Conservation (phyloP, 2,329 filamentous ascomycete species). For the Amphichorda felina region DNA sequence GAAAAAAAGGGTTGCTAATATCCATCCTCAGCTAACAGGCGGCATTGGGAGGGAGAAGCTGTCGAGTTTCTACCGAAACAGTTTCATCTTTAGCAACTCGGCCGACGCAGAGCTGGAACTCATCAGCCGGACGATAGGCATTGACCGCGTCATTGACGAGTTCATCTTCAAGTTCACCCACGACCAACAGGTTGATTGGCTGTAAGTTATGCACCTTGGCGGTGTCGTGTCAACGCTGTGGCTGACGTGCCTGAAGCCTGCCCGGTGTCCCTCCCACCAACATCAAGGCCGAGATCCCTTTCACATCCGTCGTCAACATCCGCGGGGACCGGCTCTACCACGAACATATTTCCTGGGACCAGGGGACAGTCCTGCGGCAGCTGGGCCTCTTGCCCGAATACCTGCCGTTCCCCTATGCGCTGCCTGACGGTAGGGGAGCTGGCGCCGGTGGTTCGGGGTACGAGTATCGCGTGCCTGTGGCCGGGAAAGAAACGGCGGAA, state of each 20-base stretch:
- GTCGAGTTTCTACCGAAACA: constrained; percentile 56
- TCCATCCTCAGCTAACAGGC: constrained; percentile 38
- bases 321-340: constrained; percentile 52
- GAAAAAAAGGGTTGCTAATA: background rate
- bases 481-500: constrained; percentile 15
- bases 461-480: constrained; percentile 19
- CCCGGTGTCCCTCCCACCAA: constrained; percentile 44
- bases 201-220: constrained; percentile 33
- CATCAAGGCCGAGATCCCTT: constrained; percentile 40
- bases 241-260: constrained; percentile 17
- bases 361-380: constrained; percentile 50
- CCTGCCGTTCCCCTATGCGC: constrained; percentile 44
- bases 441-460: background rate
- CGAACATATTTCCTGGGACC: constrained; percentile 60
- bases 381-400: constrained; percentile 45
- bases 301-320: constrained; percentile 51
- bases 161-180: constrained; percentile 57
- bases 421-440: background rate
- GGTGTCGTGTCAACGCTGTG: background rate
- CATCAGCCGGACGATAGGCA: constrained; percentile 58
- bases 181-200: constrained; percentile 51
- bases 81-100: constrained; percentile 67
- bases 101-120: constrained; percentile 56
- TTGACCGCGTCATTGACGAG: constrained; percentile 61
- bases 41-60: constrained; percentile 54